Conservation (phyloP, 306 rosid genomes). For the Dalbergia oliveri region DNA sequence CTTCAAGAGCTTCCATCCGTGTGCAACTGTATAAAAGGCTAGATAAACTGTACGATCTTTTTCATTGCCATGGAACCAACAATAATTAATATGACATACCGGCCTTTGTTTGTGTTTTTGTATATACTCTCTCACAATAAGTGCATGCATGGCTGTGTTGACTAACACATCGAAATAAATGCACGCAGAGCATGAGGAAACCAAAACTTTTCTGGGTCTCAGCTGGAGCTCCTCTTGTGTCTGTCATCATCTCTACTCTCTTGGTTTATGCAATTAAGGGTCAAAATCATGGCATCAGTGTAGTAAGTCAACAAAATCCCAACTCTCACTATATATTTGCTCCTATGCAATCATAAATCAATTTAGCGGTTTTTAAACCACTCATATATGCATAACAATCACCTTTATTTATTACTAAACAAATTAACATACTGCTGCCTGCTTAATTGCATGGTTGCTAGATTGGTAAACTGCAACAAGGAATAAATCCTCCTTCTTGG, state of each 20-base stretch:
- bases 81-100: too few species aligned
- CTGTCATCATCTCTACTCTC: constrained; percentile 82
- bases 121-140: background rate
- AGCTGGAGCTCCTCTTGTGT: constrained; percentile 92
- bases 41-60: background rate
- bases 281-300: constrained; percentile 78
- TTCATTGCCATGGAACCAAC: too few species aligned
- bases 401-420: constrained; percentile 10
- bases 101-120: background rate
- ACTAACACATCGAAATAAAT: constrained; percentile 37
- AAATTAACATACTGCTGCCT: background rate
- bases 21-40: background rate
- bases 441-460: constrained; percentile 46
- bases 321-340: constrained; percentile 3
- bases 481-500: constrained; percentile 93
- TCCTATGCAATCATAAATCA: background rate
- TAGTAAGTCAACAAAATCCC: constrained; percentile 55
- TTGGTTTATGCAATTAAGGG: constrained; percentile 76
- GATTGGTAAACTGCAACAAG: constrained; percentile 88
- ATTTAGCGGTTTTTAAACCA: background rate
- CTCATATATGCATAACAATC: background rate
- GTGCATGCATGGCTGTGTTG: background rate
- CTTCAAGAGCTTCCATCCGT: background rate
- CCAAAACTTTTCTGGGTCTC: constrained; percentile 94
- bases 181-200: constrained; percentile 68